Conservation (phyloP, 1,139 yeast species). For the Hemisphaericaspora xylanilytica region DNA sequence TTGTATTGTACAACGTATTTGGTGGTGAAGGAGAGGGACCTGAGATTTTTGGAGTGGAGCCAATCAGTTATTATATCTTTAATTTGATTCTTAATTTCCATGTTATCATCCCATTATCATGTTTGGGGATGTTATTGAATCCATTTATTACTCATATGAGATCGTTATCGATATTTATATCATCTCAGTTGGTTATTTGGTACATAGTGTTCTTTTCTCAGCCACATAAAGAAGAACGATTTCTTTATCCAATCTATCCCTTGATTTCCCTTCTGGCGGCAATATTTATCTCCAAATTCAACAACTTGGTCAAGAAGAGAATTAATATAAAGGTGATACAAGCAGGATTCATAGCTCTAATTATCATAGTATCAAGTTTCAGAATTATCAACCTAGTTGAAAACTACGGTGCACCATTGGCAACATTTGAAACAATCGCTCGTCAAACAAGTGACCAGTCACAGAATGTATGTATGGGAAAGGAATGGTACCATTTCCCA, state of each 20-base stretch:
- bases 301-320: slow-evolving; percentile 10
- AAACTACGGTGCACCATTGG: slow-evolving; percentile 63
- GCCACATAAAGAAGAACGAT: slow-evolving; percentile 93
- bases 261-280: slow-evolving; percentile 65
- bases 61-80: slow-evolving; percentile 67
- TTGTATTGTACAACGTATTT: slow-evolving; percentile 78
- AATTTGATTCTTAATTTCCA: slow-evolving; percentile 78
- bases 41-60: slow-evolving; percentile 86
- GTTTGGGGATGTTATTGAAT: slow-evolving; percentile 29
- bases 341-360: slow-evolving; percentile 12
- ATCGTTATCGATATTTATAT: slow-evolving; percentile 9
- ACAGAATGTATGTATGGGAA: slow-evolving; percentile 72
- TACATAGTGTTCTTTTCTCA: slow-evolving; percentile 60
- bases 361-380: slow-evolving; percentile 29
- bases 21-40: slow-evolving; percentile 79
- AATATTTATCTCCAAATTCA: slow-evolving; percentile 37
- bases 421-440: slow-evolving; percentile 14
- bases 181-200: slow-evolving; percentile 61
- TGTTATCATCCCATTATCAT: slow-evolving; percentile 48
- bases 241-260: slow-evolving; percentile 81
- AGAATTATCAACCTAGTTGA: slow-evolving; percentile 42
- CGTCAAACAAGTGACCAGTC: slow-evolving; percentile 9
- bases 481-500: slow-evolving; percentile 95
- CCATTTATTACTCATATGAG: slow-evolving; percentile 13
- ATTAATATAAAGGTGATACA: slow-evolving; percentile 6